Conservation (phyloP, 176 grass and related monocot genomes). For the Rhynchospora tenuis region DNA sequence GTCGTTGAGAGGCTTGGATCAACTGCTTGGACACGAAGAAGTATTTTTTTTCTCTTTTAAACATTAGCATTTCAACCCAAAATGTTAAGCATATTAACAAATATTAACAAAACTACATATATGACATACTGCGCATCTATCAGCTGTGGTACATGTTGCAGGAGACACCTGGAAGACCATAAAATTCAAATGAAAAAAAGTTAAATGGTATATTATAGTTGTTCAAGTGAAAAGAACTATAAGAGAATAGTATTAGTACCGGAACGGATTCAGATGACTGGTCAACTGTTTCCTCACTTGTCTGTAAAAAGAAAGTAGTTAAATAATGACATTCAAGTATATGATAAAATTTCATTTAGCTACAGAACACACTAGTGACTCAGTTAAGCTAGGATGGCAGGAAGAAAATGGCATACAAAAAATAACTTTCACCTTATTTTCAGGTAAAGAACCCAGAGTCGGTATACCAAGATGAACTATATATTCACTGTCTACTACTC, state of each 20-base stretch:
- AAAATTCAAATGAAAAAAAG: slow-evolving; percentile 9
- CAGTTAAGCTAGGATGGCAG: background rate
- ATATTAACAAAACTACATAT: background rate
- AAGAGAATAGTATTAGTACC: background rate
- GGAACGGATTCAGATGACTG: slow-evolving; percentile 1
- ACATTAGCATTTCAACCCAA: too few relatives aligned
- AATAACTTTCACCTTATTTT: slow-evolving; percentile 23
- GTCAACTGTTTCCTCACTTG: slow-evolving; percentile 2
- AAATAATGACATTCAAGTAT: background rate
- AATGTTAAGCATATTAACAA: too few relatives aligned
- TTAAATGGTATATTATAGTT: background rate
- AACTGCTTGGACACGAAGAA: too few relatives aligned
- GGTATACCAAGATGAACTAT: slow-evolving; percentile 61
- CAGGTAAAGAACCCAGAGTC: slow-evolving; percentile 47
- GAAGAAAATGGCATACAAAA: background rate
- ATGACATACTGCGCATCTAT: slow-evolving; percentile 15
- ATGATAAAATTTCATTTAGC: background rate
- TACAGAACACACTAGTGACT: background rate
- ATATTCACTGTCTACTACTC: slow-evolving; percentile 79
- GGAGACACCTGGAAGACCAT: slow-evolving; percentile 13
- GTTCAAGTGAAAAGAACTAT: background rate
- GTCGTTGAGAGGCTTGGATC: too few relatives aligned
- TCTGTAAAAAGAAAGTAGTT: background rate
- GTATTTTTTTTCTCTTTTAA: too few relatives aligned
- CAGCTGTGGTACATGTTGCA: slow-evolving; percentile 1